Percentiles rank a stretch among this genome's conserved stretches.
Conservation (phyloP, 129 eudicot species). For the Smallanthus sonchifolius region DNA sequence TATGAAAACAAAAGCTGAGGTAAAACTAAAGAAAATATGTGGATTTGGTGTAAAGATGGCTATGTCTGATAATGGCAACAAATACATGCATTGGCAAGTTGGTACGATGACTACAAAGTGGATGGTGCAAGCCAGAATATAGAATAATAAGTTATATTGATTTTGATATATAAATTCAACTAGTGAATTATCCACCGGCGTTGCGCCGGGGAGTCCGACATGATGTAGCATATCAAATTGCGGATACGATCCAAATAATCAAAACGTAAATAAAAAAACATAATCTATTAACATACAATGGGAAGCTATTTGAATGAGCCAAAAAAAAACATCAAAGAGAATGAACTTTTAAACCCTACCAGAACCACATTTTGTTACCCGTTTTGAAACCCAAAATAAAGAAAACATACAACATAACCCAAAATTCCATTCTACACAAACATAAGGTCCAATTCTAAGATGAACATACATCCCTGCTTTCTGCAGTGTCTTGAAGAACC, state of each 20-base stretch:
- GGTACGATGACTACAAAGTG: neutral
- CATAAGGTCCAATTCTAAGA: conserved; percentile 38
- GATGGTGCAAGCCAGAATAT: too few species aligned
- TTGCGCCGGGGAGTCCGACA: too few species aligned
- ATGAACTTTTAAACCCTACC: neutral
- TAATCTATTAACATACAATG: too few species aligned
- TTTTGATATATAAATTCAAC: neutral
- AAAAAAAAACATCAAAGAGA: neutral
- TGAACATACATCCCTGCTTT: conserved; percentile 44
- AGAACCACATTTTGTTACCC: conserved; percentile 2
- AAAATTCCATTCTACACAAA: conserved; percentile 44
- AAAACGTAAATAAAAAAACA: too few species aligned
- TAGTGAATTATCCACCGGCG: too few species aligned
- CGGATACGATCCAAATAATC: too few species aligned
- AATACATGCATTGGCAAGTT: neutral
- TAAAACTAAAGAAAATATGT: too few species aligned
- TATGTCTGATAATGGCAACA: too few species aligned
- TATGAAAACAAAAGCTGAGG: too few species aligned
- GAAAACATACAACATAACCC: conserved; percentile 21
- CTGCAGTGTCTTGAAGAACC: conserved; percentile 52
- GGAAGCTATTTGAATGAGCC: too few species aligned
- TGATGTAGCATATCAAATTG: too few species aligned
- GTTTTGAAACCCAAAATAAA: neutral
- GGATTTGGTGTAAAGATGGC: too few species aligned
- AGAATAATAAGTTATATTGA: neutral